A percentile compares a stretch with the other conserved stretches of the same genome.
Evolutionary conservation across 495 filamentous ascomycete species (phyloP).

Genomic region (Penicillium antarcticum): DNA sequence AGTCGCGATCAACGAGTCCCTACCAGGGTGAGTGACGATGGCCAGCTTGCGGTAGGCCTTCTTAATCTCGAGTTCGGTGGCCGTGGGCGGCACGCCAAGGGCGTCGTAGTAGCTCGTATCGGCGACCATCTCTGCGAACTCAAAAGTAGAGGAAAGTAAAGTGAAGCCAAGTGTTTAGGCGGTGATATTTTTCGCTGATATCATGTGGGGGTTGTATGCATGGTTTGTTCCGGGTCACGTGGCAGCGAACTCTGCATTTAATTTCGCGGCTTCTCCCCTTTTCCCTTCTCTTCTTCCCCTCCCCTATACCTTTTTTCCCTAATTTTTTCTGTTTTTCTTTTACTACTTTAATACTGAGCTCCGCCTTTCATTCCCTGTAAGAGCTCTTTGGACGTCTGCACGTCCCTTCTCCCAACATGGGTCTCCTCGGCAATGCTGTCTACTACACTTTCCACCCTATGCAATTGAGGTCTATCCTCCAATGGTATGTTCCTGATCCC

Average conservation of each 20-base stretch:
- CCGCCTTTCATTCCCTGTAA: background rate
- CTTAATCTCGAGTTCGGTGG: constrained; percentile 96
- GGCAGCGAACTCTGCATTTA: constrained; percentile 6
- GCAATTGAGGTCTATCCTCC: constrained; percentile 79
- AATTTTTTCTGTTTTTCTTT: background rate
- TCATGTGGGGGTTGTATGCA: constrained; percentile 10
- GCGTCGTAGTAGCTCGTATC: constrained; percentile 89
- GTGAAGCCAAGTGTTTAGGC: constrained; percentile 6
- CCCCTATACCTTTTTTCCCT: constrained; percentile 1
- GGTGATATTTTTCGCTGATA: constrained; percentile 9
- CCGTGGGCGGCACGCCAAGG: constrained; percentile 81
- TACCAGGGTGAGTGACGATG: constrained; percentile 73
- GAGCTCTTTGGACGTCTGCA: constrained; percentile 3
- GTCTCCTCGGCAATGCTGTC: constrained; percentile 51
- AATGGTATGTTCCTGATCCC: constrained; percentile 64
- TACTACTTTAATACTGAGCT: background rate
- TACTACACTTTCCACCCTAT: constrained; percentile 77
- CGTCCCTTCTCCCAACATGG: constrained; percentile 41
- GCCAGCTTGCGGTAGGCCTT: constrained; percentile 98
- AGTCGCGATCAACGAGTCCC: background rate
- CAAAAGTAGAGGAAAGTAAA: background rate
- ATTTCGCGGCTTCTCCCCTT: background rate
- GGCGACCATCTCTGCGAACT: constrained; percentile 63
- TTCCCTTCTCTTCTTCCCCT: constrained; percentile 7
- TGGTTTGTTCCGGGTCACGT: constrained; percentile 4